These are phyloP conservation scores for Aspergillus sp. DNA, from an alignment of 2,329 filamentous ascomycete genomes.

Conservation along the genomic window DNA sequence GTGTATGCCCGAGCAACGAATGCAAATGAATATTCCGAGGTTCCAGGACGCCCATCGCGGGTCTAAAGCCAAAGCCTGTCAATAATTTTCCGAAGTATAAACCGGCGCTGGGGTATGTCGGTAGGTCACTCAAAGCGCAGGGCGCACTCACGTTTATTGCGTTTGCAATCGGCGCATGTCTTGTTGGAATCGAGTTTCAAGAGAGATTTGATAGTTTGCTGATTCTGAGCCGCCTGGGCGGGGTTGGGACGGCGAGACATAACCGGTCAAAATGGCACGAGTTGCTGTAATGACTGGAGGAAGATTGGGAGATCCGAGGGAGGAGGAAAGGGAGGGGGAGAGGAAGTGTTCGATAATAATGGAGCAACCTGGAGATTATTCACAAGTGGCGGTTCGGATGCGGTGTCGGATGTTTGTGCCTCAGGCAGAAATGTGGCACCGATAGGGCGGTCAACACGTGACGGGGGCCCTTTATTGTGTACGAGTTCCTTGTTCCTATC, in stretches of 20 bases:
- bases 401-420: conserved; percentile 22
- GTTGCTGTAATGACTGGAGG: conserved; percentile 7
- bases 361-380: conserved; percentile 18
- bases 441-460: conserved; percentile 22
- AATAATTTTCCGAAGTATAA: neutral
- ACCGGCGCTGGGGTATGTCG: too few relatives aligned
- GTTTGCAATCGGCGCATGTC: conserved; percentile 96
- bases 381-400: conserved; percentile 27
- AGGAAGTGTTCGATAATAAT: conserved; percentile 13
- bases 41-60: conserved; percentile 99
- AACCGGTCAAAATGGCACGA: conserved; percentile 12
- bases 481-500: neutral
- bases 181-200: conserved; percentile 96
- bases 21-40: conserved; percentile 94
- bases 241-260: conserved; percentile 61
- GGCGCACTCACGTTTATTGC: conserved; percentile 79
- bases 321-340: conserved; percentile 5
- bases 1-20: conserved; percentile 97
- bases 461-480: conserved; percentile 19
- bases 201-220: conserved; percentile 88
- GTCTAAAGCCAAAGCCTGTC: conserved; percentile 55
- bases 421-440: conserved; percentile 20
- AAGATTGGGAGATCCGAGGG: neutral
- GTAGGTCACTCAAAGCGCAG: neutral
- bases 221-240: conserved; percentile 89